These are phyloP conservation scores for Parmelia sp. DNA, from an alignment of 495 filamentous ascomycete species.

Conservation along the genomic window DNA sequence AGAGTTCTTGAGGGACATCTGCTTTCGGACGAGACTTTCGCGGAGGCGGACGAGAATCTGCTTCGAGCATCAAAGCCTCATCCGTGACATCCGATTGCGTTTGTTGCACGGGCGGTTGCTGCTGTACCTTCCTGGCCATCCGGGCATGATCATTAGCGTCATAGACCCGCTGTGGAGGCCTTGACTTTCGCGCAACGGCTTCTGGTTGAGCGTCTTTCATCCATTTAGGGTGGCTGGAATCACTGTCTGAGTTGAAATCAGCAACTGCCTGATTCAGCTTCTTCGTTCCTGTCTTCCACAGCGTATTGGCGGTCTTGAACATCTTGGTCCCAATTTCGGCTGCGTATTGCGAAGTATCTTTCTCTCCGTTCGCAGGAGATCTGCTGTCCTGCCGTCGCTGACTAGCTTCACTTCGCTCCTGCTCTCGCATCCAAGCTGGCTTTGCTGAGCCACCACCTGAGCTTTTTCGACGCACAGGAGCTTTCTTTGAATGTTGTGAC, in stretches of 20 bases:
- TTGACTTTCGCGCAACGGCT: slow-evolving; percentile 18
- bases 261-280: slow-evolving; percentile 91
- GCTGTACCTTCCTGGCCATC: not conserved
- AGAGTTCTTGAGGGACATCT: slow-evolving; percentile 15
- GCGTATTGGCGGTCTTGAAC: slow-evolving; percentile 84
- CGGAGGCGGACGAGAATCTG: slow-evolving; percentile 44
- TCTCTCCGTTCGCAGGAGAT: slow-evolving; percentile 57
- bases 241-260: slow-evolving; percentile 77
- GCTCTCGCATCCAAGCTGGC: slow-evolving; percentile 44
- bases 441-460: slow-evolving; percentile 35
- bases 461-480: slow-evolving; percentile 33
- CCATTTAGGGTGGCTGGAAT: slow-evolving; percentile 86
- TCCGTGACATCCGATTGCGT: slow-evolving; percentile 57
- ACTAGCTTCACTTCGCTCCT: slow-evolving; percentile 30
- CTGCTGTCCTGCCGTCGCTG: slow-evolving; percentile 45
- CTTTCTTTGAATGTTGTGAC: slow-evolving; percentile 33
- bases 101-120: slow-evolving; percentile 17
- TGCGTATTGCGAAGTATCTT: slow-evolving; percentile 72
- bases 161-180: not conserved
- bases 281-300: slow-evolving; percentile 93
- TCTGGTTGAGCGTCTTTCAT: slow-evolving; percentile 64
- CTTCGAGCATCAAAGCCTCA: slow-evolving; percentile 87
- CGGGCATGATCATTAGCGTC: slow-evolving; percentile 13
- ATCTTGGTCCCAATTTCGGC: slow-evolving; percentile 75
- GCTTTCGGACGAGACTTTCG: slow-evolving; percentile 37